Percentiles rank a stretch among this genome's conserved stretches.
Conservation (phyloP, 441 rosid species). For the Populus trichocarpa region DNA sequence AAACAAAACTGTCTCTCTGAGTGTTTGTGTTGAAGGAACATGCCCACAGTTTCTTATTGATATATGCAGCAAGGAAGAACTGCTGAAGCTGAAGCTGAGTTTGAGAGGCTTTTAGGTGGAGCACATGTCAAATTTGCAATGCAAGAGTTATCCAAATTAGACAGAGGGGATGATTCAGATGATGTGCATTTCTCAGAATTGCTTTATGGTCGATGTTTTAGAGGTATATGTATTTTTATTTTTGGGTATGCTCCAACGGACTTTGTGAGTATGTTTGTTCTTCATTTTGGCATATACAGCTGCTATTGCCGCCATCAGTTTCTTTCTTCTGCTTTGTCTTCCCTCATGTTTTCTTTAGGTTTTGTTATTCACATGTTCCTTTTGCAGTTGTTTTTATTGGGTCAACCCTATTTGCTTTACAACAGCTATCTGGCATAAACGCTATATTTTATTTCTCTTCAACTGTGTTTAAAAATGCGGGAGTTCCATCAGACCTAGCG, state of each 20-base stretch:
- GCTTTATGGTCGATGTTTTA: slow-evolving; percentile 70
- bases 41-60: slow-evolving; percentile 15
- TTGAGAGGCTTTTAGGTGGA: slow-evolving; percentile 77
- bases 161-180: slow-evolving; percentile 65
- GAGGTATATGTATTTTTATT: slow-evolving; percentile 50
- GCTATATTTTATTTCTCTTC: slow-evolving; percentile 96
- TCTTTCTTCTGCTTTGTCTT: slow-evolving; percentile 19
- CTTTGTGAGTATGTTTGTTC: slow-evolving; percentile 9
- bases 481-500: slow-evolving; percentile 77
- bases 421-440: slow-evolving; percentile 99
- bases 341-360: slow-evolving; percentile 34
- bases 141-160: slow-evolving; percentile 70
- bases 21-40: slow-evolving; percentile 11
- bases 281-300: slow-evolving; percentile 7
- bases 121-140: slow-evolving; percentile 73
- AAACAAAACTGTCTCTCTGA: neutral
- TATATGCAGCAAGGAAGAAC: slow-evolving; percentile 72
- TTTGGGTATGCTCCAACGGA: slow-evolving; percentile 6
- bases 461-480: slow-evolving; percentile 88
- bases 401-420: slow-evolving; percentile 99
- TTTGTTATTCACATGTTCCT: slow-evolving; percentile 70
- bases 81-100: slow-evolving; percentile 79
- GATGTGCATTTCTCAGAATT: slow-evolving; percentile 63
- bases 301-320: slow-evolving; percentile 10
- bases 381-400: slow-evolving; percentile 99